Evolutionary conservation across 495 filamentous ascomycete genomes (phyloP).

Genomic region (Bacidia gigantensis): DNA sequence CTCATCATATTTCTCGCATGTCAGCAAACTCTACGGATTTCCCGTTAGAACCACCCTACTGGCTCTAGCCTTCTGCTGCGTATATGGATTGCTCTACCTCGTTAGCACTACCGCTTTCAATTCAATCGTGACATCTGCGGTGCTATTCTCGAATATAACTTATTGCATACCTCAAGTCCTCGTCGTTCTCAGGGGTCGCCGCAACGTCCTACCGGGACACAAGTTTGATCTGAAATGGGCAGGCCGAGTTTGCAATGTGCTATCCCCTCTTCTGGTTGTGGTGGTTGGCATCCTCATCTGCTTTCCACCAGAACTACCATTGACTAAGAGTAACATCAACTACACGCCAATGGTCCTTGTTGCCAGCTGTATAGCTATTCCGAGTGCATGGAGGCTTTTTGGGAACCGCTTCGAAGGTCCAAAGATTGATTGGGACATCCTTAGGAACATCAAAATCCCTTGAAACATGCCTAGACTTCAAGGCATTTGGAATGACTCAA

Average conservation of each 20-base stretch:
- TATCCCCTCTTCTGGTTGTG: constrained; percentile 22
- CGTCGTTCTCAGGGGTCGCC: constrained; percentile 21
- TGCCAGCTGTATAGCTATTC: constrained; percentile 18
- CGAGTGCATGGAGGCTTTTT: constrained; percentile 18
- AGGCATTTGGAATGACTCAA: no score
- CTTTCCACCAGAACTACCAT: constrained; percentile 22
- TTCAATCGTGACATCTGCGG: constrained; percentile 22
- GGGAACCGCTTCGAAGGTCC: constrained; percentile 20
- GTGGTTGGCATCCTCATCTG: constrained; percentile 22
- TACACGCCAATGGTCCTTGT: constrained; percentile 22
- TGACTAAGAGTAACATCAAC: constrained; percentile 22
- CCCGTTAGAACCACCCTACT: constrained; percentile 23
- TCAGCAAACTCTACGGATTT: constrained; percentile 16
- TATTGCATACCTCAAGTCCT: constrained; percentile 27
- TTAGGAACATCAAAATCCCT: no score
- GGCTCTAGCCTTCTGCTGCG: constrained; percentile 18
- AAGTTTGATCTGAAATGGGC: constrained; percentile 21
- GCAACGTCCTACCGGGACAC: constrained; percentile 18
- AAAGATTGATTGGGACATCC: constrained; percentile 24
- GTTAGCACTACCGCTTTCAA: neutral
- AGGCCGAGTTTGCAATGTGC: constrained; percentile 24
- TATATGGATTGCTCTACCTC: constrained; percentile 25
- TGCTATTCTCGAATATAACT: constrained; percentile 26
- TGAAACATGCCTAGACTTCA: no score
- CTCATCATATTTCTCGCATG: constrained; percentile 19